A percentile compares a stretch with the other conserved stretches of the same genome.
phyloP scores from a whole-genome alignment of 257 asterid genomes.

The Petrea volubilis region DNA sequence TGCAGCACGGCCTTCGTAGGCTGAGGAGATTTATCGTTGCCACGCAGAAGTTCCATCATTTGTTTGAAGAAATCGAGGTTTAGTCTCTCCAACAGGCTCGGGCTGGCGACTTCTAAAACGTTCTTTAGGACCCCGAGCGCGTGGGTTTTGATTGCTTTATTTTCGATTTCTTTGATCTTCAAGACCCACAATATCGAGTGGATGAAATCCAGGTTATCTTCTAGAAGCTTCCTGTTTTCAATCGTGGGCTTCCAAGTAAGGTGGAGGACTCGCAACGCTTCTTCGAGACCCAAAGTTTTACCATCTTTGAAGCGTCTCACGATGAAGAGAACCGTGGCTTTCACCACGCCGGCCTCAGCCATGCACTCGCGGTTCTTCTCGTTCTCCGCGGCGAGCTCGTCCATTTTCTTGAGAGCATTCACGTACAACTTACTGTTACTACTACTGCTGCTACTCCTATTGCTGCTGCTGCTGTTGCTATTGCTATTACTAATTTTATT shows the following conservation, averaged over 20 bases:
- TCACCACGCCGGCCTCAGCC: conserved; percentile 60
- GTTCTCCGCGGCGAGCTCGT: conserved; percentile 46
- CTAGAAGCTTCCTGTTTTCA: conserved; percentile 47
- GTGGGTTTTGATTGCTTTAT: conserved; percentile 32
- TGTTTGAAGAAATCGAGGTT: conserved; percentile 35
- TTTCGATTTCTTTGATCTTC: conserved; percentile 22
- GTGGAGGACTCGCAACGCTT: conserved; percentile 49
- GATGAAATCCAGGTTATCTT: conserved; percentile 40
- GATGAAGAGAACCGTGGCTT: conserved; percentile 44
- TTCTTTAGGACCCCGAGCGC: conserved; percentile 45
- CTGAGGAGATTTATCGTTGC: conserved; percentile 25
- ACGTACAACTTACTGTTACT: neutral
- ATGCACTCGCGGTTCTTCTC: conserved; percentile 53
- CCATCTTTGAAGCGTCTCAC: conserved; percentile 41
- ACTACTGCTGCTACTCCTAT: too few species aligned
- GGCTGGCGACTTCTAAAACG: conserved; percentile 27
- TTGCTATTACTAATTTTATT: neutral
- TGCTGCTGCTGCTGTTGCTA: too few species aligned
- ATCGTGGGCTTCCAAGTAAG: conserved; percentile 51
- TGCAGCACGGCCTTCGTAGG: conserved; percentile 42
- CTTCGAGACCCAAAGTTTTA: conserved; percentile 42
- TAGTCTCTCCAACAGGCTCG: conserved; percentile 34
- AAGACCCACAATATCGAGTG: conserved; percentile 54
- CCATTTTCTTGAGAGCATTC: conserved; percentile 46
- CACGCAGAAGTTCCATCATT: conserved; percentile 27